phyloP scores from a whole-genome alignment of 352 stramenopile species.

The Globisporangium polare region DNA sequence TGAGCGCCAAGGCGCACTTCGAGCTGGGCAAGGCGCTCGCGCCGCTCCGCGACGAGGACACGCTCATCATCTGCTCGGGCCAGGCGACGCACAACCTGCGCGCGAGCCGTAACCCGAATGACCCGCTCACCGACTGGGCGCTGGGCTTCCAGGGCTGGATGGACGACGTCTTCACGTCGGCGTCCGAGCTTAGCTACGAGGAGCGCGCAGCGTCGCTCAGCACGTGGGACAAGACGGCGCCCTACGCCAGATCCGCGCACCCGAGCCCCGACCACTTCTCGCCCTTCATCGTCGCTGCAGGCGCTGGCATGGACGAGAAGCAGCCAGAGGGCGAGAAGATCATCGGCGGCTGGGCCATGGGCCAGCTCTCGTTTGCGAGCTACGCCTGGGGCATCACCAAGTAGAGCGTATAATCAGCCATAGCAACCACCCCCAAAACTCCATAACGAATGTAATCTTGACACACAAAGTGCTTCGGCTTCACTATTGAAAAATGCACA shows the following conservation, averaged over 20 bases:
- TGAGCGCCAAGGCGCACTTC: constrained; percentile 41
- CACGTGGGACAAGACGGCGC: constrained; percentile 30
- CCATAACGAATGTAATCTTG: not conserved
- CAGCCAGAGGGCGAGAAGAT: constrained; percentile 26
- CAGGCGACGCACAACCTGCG: constrained; percentile 41
- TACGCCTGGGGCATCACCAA: constrained; percentile 32
- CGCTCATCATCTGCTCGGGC: constrained; percentile 72
- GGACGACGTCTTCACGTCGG: constrained; percentile 25
- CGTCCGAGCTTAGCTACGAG: constrained; percentile 18
- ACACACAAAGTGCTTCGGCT: not conserved
- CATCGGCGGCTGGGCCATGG: constrained; percentile 24
- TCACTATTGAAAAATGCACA: not conserved
- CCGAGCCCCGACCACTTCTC: constrained; percentile 47
- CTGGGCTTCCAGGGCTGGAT: constrained; percentile 33
- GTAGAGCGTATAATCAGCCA: not conserved
- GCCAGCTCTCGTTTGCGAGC: constrained; percentile 36
- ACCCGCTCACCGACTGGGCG: constrained; percentile 24
- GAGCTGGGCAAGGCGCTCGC: constrained; percentile 50
- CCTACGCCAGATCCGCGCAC: constrained; percentile 33
- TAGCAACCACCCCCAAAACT: not conserved
- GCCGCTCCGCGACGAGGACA: constrained; percentile 54
- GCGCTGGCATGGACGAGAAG: constrained; percentile 39
- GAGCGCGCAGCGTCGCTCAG: constrained; percentile 25
- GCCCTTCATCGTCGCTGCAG: constrained; percentile 42
- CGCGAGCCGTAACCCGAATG: constrained; percentile 15